Evolutionary conservation across 1,139 yeast genomes (phyloP).

Genomic region (Hyphopichia buzzinii): DNA sequence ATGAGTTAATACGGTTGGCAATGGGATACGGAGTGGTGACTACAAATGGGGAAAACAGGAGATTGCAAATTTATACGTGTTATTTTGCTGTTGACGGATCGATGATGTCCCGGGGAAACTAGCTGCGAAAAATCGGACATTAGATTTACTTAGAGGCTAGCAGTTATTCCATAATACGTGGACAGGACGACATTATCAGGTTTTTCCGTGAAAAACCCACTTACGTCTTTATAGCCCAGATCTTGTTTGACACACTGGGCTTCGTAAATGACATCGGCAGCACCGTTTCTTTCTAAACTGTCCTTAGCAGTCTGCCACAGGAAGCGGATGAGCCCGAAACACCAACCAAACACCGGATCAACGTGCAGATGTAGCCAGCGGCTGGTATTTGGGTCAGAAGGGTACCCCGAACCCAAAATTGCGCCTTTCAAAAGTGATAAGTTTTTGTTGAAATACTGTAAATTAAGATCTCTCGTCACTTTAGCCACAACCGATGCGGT

Average conservation of each 20-base stretch:
- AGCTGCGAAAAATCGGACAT: not conserved
- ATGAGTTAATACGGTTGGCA: too few relatives aligned
- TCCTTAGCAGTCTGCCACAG: conserved; percentile 95
- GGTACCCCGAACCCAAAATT: conserved; percentile 86
- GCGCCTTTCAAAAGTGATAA: conserved; percentile 22
- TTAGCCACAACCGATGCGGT: conserved; percentile 98
- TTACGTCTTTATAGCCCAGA: conserved; percentile 32
- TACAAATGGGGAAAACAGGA: too few relatives aligned
- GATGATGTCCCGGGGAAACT: not conserved
- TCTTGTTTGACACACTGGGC: conserved; percentile 31
- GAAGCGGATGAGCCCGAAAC: conserved; percentile 67
- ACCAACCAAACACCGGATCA: conserved; percentile 87
- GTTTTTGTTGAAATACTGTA: conserved; percentile 35
- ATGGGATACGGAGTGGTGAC: too few relatives aligned
- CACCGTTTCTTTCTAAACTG: conserved; percentile 53
- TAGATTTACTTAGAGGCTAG: not conserved
- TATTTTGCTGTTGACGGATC: too few relatives aligned
- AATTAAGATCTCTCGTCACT: conserved; percentile 82
- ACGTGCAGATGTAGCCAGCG: conserved; percentile 63
- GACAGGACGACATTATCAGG: conserved; percentile 1
- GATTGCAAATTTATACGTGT: too few relatives aligned
- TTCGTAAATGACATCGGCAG: conserved; percentile 41
- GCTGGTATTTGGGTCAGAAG: conserved; percentile 84
- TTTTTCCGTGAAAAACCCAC: conserved; percentile 19
- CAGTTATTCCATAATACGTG: conserved; percentile 3